Base-by-base conservation (phyloP, 345 rosid genomes). In the Anastatica hierochuntica region DNA sequence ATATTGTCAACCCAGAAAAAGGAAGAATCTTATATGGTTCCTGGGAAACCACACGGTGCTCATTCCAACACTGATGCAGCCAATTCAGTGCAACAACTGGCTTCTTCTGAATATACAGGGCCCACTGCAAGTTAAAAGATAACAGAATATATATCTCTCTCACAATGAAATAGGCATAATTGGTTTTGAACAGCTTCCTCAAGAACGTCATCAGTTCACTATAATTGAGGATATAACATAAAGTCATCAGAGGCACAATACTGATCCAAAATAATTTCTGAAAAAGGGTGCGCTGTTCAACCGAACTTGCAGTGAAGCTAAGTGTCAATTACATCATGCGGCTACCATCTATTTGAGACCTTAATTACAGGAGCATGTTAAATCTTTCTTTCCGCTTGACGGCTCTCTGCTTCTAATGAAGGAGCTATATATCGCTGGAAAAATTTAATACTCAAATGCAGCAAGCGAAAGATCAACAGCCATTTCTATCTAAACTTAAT, bases 1-100 rank as follows among this genome's bases (percentile, higher is more conserved):
- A 79, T 46, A 92, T 83, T 24, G 73, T 73, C 69, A 92, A 76
- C 60, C 98, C 98, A 60, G 74, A 69, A 68, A 92, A 92, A 18
- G 98, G 94, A 70, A 78, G 96, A 78, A 88, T 82, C 75, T 74
- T 79, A 75, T 72, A 81, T n/a, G 80, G 58, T 60, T 87, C 96
- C 60, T 77, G 95, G 53, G 98, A 84, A 65, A 90, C 96, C 67
- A 88, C 76, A 46, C 94, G 98, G 49, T 92, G 98, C 75, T 92
- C 98, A 58, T 20, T 78, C 85, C 90, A 84, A 63, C 98, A 92
- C 53, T 79, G 95, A 65, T 67, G 65, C 64, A 92, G 67, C 98
- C 98, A 92, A 56, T 75, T 75, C 49, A 81, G 49, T 55, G 90
- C 72, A 55, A 88, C 90, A 30, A 74, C 59, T 10, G 95, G 96